Conservation (phyloP, 1,139 yeast species). For the Pichia sp. region DNA sequence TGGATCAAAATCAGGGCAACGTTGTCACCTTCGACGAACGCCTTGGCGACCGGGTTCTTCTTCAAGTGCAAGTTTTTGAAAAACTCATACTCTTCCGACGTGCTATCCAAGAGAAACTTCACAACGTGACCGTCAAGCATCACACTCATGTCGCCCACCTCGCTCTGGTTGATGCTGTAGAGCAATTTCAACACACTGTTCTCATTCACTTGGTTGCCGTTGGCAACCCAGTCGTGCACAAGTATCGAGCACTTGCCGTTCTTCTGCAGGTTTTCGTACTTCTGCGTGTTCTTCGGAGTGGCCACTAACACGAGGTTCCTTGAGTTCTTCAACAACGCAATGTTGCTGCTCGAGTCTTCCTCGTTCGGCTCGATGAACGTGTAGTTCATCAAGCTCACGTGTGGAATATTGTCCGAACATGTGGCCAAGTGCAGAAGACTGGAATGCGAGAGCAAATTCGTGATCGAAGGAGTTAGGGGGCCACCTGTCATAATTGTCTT, state of each 20-base stretch:
- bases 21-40: slow-evolving; percentile 60
- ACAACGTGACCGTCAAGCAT: slow-evolving; percentile 69
- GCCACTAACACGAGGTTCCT: slow-evolving; percentile 54
- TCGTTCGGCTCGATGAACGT: slow-evolving; percentile 47
- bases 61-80: slow-evolving; percentile 57
- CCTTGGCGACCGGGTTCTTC: slow-evolving; percentile 63
- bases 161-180: slow-evolving; percentile 69
- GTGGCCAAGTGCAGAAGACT: slow-evolving; percentile 82
- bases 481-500: slow-evolving; percentile 18
- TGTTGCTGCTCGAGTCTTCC: slow-evolving; percentile 22
- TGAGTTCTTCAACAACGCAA: slow-evolving; percentile 24
- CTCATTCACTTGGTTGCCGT: slow-evolving; percentile 18
- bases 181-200: slow-evolving; percentile 51
- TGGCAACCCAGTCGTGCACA: slow-evolving; percentile 74
- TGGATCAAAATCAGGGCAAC: slow-evolving; percentile 63
- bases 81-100: slow-evolving; percentile 42
- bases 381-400: slow-evolving; percentile 85
- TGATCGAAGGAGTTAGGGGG: slow-evolving; percentile 54
- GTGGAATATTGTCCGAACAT: slow-evolving; percentile 60
- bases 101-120: slow-evolving; percentile 41
- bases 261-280: slow-evolving; percentile 56
- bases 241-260: slow-evolving; percentile 76
- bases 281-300: slow-evolving; percentile 64
- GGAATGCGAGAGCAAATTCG: slow-evolving; percentile 50
- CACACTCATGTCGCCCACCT: slow-evolving; percentile 70